Conservation (phyloP, 148 eudicot species). For the Camellia granthamiana region DNA sequence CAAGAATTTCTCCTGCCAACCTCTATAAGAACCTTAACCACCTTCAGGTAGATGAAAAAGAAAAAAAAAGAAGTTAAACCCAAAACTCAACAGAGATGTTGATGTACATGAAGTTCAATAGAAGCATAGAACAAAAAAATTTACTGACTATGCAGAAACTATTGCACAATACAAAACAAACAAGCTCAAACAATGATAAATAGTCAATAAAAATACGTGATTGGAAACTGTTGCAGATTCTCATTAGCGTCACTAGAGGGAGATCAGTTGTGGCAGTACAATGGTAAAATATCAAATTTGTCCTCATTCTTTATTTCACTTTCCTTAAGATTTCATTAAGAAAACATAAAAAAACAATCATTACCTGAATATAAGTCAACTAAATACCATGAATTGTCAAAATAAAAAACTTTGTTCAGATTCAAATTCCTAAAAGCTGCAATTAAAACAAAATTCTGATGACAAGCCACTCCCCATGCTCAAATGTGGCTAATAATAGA, state of each 20-base stretch:
- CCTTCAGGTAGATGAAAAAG: slow-evolving; percentile 44
- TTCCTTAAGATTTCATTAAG: neutral
- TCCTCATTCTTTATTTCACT: neutral
- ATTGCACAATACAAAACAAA: neutral
- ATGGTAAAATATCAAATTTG: neutral
- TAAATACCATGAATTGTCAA: neutral
- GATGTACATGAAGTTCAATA: neutral
- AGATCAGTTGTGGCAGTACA: neutral
- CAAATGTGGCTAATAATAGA: neutral
- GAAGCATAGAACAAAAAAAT: neutral
- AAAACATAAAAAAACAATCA: neutral
- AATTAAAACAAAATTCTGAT: neutral
- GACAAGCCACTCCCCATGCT: neutral
- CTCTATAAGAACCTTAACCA: slow-evolving; percentile 71
- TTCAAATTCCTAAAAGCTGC: neutral
- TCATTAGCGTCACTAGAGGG: neutral
- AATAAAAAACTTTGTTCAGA: neutral
- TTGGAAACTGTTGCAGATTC: neutral
- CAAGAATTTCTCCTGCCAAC: slow-evolving; percentile 79
- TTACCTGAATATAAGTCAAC: neutral
- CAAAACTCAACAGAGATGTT: neutral
- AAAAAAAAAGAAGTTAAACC: slow-evolving; percentile 1
- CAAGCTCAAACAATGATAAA: neutral
- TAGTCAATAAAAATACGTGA: neutral
- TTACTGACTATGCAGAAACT: neutral